phyloP scores from a whole-genome alignment of 805 yeast genomes.

The Wickerhamia fluorescens region DNA sequence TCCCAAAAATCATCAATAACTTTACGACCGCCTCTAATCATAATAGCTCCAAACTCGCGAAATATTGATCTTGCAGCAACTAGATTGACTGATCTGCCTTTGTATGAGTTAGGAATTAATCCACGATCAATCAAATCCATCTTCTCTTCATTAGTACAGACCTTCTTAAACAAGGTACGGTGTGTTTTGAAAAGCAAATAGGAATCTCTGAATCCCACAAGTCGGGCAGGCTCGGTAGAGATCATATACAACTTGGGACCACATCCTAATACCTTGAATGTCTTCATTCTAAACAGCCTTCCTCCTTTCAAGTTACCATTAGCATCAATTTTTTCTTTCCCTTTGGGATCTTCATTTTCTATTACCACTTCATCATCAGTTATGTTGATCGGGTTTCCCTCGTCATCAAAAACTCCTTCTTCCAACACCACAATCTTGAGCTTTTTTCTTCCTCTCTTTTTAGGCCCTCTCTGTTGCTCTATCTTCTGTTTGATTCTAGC shows the following conservation, averaged over 20 bases:
- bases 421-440: conserved; percentile 30
- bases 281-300: conserved; percentile 64
- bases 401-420: conserved; percentile 49
- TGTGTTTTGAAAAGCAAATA: conserved; percentile 86
- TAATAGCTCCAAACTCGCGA: conserved; percentile 86
- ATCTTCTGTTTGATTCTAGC: background rate
- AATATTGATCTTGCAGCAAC: conserved; percentile 87
- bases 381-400: conserved; percentile 60
- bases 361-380: conserved; percentile 72
- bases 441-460: conserved; percentile 26
- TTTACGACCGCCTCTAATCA: conserved; percentile 71
- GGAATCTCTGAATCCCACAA: conserved; percentile 90
- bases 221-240: conserved; percentile 92
- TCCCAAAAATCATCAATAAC: conserved; percentile 89
- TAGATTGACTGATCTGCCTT: conserved; percentile 81
- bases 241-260: conserved; percentile 81
- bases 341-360: conserved; percentile 65
- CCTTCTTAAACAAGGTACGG: conserved; percentile 63
- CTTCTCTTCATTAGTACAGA: conserved; percentile 71
- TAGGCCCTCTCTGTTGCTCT: conserved; percentile 3
- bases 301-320: conserved; percentile 66
- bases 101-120: conserved; percentile 81
- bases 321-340: conserved; percentile 64
- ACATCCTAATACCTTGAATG: conserved; percentile 55
- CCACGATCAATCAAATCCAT: conserved; percentile 74